A percentile compares a stretch with the other conserved stretches of the same genome.
Evolutionary conservation across 164 flowering plant species (phyloP).

Genomic region (Umbellularia californica): DNA sequence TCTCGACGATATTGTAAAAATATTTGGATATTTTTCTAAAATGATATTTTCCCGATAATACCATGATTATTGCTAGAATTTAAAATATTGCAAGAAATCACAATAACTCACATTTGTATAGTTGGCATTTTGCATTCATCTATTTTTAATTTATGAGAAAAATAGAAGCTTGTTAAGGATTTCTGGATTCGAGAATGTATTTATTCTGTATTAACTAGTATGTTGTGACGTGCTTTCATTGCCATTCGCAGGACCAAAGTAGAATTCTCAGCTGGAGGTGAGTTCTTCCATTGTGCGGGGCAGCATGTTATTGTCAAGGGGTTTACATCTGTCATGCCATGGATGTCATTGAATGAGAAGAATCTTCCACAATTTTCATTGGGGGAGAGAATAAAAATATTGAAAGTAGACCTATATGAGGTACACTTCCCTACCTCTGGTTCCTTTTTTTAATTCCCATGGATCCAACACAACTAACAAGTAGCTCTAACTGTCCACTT

Average conservation of each 20-base stretch:
- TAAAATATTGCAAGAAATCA: too few species aligned
- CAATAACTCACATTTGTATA: too few species aligned
- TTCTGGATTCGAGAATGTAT: background rate
- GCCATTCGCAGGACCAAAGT: slow-evolving; percentile 56
- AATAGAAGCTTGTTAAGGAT: too few species aligned
- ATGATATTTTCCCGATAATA: too few species aligned
- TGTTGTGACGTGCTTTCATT: background rate
- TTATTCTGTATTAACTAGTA: background rate
- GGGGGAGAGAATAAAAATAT: slow-evolving; percentile 67
- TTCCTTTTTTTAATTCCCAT: too few species aligned
- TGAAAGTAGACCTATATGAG: slow-evolving; percentile 75
- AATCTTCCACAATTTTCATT: slow-evolving; percentile 63
- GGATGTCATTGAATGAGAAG: slow-evolving; percentile 83
- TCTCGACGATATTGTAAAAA: too few species aligned
- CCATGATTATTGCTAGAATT: too few species aligned
- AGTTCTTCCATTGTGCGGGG: slow-evolving; percentile 65
- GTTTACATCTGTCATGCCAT: slow-evolving; percentile 89
- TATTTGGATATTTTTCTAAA: too few species aligned
- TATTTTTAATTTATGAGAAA: too few species aligned
- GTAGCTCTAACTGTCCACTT: too few species aligned
- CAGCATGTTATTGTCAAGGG: slow-evolving; percentile 53
- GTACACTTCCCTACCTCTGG: slow-evolving; percentile 27
- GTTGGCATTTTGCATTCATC: too few species aligned
- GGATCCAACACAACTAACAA: too few species aligned
- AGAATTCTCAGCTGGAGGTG: slow-evolving; percentile 73